Percentiles rank a stretch among this genome's conserved stretches.
These are phyloP conservation scores for Carpinus fangiana DNA, from an alignment of 306 rosid species.

Conservation along the genomic window DNA sequence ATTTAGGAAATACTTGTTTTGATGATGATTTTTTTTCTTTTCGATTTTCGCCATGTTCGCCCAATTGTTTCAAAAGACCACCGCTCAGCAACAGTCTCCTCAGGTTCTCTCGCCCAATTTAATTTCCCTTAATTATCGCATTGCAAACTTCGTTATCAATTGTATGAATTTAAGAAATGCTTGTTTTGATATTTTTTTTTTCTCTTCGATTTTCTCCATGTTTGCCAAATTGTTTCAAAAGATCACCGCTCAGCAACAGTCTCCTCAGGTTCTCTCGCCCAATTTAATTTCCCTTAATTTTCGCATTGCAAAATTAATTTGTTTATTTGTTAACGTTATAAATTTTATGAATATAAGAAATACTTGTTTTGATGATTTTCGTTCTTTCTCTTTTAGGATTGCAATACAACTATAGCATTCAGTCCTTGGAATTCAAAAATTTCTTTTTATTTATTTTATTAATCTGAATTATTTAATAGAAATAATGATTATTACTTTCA, in stretches of 20 bases:
- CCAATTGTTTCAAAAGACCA: slow-evolving; percentile 47
- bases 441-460: too few species aligned
- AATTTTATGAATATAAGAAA: not conserved
- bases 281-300: not conserved
- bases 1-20: not conserved
- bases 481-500: too few species aligned
- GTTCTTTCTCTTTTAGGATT: not conserved
- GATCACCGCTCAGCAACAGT: slow-evolving; percentile 23
- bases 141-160: not conserved
- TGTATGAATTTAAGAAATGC: not conserved
- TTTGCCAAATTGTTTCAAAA: slow-evolving; percentile 60
- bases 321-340: not conserved
- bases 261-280: slow-evolving; percentile 41
- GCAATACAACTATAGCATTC: not conserved
- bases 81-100: slow-evolving; percentile 26
- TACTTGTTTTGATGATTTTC: not conserved
- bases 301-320: slow-evolving; percentile 4
- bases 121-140: not conserved
- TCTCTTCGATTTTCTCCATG: slow-evolving; percentile 41
- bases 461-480: too few species aligned
- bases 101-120: slow-evolving; percentile 38
- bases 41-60: slow-evolving; percentile 53
- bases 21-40: not conserved
- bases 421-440: too few species aligned
- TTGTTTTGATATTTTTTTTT: not conserved